Evolutionary conservation across 2,329 filamentous ascomycete genomes (phyloP).

Genomic region (Blumeriella jaapii): DNA sequence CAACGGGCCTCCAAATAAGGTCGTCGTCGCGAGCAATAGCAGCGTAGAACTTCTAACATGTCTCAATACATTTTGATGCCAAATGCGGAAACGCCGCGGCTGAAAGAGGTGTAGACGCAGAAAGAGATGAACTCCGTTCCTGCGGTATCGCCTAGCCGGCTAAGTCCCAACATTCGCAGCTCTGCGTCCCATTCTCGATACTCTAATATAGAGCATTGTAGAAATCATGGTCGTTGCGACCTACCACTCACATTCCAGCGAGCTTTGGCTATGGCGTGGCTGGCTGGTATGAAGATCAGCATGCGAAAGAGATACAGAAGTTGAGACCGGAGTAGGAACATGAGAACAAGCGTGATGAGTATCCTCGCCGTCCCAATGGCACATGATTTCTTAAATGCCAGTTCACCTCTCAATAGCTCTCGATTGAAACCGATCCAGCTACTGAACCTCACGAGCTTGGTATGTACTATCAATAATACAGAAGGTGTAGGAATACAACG

Average conservation of each 20-base stretch:
- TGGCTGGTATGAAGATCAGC: slow-evolving; percentile 7
- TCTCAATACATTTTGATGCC: slow-evolving; percentile 6
- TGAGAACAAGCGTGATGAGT: background rate
- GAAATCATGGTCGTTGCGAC: slow-evolving; percentile 13
- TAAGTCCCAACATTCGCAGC: no score
- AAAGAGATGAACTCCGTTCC: no score
- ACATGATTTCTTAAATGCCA: slow-evolving; percentile 4
- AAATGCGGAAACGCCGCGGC: slow-evolving; percentile 5
- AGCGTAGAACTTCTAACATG: slow-evolving; percentile 1
- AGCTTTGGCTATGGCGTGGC: slow-evolving; percentile 1
- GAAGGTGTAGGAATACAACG: slow-evolving; percentile 13
- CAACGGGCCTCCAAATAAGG: no score
- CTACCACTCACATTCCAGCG: slow-evolving; percentile 10
- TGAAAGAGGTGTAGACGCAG: slow-evolving; percentile 1
- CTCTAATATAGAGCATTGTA: slow-evolving; percentile 6
- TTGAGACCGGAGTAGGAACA: background rate
- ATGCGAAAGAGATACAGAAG: slow-evolving; percentile 6
- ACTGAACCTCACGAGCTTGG: slow-evolving; percentile 9
- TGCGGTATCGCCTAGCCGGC: no score
- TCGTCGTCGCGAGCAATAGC: background rate
- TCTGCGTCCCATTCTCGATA: no score
- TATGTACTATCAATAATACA: slow-evolving; percentile 14
- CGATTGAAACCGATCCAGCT: slow-evolving; percentile 1
- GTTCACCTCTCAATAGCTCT: slow-evolving; percentile 2
- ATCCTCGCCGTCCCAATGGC: slow-evolving; percentile 2